phyloP scores from a whole-genome alignment of 2,329 filamentous ascomycete genomes.

The Atkinsonella hypoxylon region DNA sequence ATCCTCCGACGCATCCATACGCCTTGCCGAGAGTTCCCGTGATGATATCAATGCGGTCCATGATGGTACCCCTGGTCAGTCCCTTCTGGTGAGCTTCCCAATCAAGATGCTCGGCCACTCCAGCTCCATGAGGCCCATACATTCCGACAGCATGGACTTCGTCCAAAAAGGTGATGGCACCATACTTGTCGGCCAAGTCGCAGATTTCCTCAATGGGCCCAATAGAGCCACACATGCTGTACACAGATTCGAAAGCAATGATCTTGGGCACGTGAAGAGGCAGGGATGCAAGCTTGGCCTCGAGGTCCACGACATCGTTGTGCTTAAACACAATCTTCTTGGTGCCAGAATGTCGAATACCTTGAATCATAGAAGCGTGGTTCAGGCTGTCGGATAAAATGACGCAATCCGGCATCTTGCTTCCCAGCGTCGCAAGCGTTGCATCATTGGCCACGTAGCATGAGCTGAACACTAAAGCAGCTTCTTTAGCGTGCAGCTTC shows the following conservation, averaged over 20 bases:
- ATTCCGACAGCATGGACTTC: slow-evolving; percentile 98
- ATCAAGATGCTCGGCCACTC: slow-evolving; percentile 94
- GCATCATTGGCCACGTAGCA: slow-evolving; percentile 99
- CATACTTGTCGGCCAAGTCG: slow-evolving; percentile 93
- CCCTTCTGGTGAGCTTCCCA: slow-evolving; percentile 75
- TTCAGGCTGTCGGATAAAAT: slow-evolving; percentile 97
- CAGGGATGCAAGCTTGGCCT: slow-evolving; percentile 81
- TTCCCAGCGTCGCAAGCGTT: slow-evolving; percentile 90
- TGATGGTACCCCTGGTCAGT: slow-evolving; percentile 66
- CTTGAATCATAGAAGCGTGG: slow-evolving; percentile 98
- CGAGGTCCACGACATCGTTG: slow-evolving; percentile 87
- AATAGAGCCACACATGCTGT: slow-evolving; percentile 98
- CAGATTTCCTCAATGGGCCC: slow-evolving; percentile 94
- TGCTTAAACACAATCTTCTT: slow-evolving; percentile 99
- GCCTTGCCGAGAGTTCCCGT: slow-evolving; percentile 95
- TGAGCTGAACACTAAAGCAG: slow-evolving; percentile 87
- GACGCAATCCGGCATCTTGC: slow-evolving; percentile 90
- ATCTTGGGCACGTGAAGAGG: slow-evolving; percentile 85
- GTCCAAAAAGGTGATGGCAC: slow-evolving; percentile 92
- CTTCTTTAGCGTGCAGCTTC: slow-evolving; percentile 82
- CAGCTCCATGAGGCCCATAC: slow-evolving; percentile 92
- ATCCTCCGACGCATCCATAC: slow-evolving; percentile 94
- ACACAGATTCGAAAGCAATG: slow-evolving; percentile 96
- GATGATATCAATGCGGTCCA: slow-evolving; percentile 96
- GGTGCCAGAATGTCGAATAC: slow-evolving; percentile 91